These are phyloP conservation scores for Parachaetomium inaequale DNA, from an alignment of 495 filamentous ascomycete species.

Conservation along the genomic window DNA sequence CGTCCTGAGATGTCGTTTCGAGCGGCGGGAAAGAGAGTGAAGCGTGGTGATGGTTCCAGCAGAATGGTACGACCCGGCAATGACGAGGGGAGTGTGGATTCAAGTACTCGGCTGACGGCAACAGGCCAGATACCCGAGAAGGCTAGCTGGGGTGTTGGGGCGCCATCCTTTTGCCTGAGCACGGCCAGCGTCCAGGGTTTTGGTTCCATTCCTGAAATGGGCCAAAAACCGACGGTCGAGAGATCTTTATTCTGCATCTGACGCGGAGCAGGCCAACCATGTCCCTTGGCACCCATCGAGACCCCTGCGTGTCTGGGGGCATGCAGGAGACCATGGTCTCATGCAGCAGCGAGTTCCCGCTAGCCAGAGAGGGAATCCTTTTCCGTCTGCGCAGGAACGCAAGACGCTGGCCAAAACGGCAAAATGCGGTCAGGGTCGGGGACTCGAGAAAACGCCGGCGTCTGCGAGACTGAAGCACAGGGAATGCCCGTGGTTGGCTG, in stretches of 20 bases:
- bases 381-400: not conserved
- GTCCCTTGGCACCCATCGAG: not conserved
- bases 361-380: slow-evolving; percentile 7
- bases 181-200: not conserved
- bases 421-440: not conserved
- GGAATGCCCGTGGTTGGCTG: not conserved
- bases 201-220: slow-evolving; percentile 5
- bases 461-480: not conserved
- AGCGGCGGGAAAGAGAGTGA: not conserved
- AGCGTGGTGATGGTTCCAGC: not conserved
- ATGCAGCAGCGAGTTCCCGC: slow-evolving; percentile 1
- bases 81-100: slow-evolving; percentile 13
- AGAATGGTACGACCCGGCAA: slow-evolving; percentile 7
- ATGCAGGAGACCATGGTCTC: slow-evolving; percentile 1
- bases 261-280: not conserved
- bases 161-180: slow-evolving; percentile 4
- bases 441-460: not conserved
- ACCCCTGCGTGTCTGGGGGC: not conserved
- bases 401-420: not conserved
- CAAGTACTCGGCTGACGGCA: slow-evolving; percentile 14
- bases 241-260: not conserved
- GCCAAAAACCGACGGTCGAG: slow-evolving; percentile 5
- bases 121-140: slow-evolving; percentile 9
- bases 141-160: slow-evolving; percentile 10
- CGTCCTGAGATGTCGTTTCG: not conserved